Conservation (phyloP, 176 grass and related monocot species). For the Areca catechu region DNA sequence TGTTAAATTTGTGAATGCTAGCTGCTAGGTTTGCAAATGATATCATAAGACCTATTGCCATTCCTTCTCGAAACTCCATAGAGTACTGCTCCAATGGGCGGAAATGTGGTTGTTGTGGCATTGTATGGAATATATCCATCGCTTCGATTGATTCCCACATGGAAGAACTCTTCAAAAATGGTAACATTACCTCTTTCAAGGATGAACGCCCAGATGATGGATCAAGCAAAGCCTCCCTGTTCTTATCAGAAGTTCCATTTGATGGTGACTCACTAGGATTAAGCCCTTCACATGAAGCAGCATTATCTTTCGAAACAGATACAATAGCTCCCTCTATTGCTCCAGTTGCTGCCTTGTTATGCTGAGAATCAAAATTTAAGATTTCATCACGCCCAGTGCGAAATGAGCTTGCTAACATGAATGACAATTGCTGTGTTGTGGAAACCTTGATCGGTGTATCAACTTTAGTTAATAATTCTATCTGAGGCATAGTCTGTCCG, state of each 20-base stretch:
- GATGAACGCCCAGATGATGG: background rate
- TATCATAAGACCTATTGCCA: slow-evolving; percentile 54
- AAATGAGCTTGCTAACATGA: background rate
- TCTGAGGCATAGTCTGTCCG: background rate
- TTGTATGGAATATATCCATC: slow-evolving; percentile 23
- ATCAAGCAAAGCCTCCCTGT: slow-evolving; percentile 10
- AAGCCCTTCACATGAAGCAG: slow-evolving; percentile 1
- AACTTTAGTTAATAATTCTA: slow-evolving; percentile 5
- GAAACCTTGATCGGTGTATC: background rate
- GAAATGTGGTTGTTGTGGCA: slow-evolving; percentile 59
- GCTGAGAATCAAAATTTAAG: background rate
- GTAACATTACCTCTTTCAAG: slow-evolving; percentile 1
- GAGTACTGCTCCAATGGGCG: slow-evolving; percentile 24
- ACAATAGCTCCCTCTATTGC: slow-evolving; percentile 11
- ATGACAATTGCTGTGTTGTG: background rate
- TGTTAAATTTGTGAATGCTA: slow-evolving; percentile 12
- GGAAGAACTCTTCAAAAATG: slow-evolving; percentile 34
- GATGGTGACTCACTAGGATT: background rate
- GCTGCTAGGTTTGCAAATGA: slow-evolving; percentile 34
- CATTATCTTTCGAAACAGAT: background rate
- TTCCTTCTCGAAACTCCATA: slow-evolving; percentile 42
- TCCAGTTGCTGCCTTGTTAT: background rate
- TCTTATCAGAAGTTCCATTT: slow-evolving; percentile 1
- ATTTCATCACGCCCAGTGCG: background rate
- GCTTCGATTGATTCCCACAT: slow-evolving; percentile 38